Evolutionary conservation across 495 filamentous ascomycete genomes (phyloP).

Genomic region (Xylaria intraflava): DNA sequence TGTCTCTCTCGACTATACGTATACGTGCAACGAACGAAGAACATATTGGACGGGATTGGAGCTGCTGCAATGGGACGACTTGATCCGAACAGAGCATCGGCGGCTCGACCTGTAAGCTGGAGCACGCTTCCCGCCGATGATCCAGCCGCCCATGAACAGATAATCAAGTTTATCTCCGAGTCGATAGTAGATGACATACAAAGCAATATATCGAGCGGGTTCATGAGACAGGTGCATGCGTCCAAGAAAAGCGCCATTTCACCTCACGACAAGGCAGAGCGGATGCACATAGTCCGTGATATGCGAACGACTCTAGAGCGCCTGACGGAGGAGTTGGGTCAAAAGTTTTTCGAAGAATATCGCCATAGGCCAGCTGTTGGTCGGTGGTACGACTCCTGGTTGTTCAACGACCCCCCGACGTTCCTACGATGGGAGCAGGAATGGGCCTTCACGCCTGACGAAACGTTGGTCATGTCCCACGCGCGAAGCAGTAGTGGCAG

Average conservation of each 20-base stretch:
- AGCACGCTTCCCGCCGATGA: slow-evolving; percentile 10
- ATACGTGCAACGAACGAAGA: neutral
- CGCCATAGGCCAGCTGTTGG: slow-evolving; percentile 7
- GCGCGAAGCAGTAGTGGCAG: slow-evolving; percentile 1
- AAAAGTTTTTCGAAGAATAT: slow-evolving; percentile 12
- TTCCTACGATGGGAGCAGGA: slow-evolving; percentile 8
- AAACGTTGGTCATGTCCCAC: neutral
- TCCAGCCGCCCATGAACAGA: slow-evolving; percentile 9
- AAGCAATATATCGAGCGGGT: slow-evolving; percentile 10
- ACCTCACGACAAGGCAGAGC: slow-evolving; percentile 12
- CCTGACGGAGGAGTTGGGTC: slow-evolving; percentile 11
- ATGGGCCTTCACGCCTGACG: slow-evolving; percentile 8
- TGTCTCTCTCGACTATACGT: too few species aligned
- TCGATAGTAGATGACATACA: slow-evolving; percentile 8
- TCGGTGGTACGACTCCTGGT: slow-evolving; percentile 12
- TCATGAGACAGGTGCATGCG: slow-evolving; percentile 9
- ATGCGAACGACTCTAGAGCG: slow-evolving; percentile 13
- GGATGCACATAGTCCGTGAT: slow-evolving; percentile 11
- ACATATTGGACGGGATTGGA: neutral
- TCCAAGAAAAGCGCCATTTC: slow-evolving; percentile 10
- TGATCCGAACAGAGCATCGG: neutral
- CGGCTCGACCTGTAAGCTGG: slow-evolving; percentile 9
- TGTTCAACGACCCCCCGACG: slow-evolving; percentile 9
- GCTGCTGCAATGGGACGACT: slow-evolving; percentile 3
- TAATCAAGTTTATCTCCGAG: slow-evolving; percentile 13